phyloP scores from a whole-genome alignment of 2,329 filamentous ascomycete genomes.

The Botryotinia globosa region DNA sequence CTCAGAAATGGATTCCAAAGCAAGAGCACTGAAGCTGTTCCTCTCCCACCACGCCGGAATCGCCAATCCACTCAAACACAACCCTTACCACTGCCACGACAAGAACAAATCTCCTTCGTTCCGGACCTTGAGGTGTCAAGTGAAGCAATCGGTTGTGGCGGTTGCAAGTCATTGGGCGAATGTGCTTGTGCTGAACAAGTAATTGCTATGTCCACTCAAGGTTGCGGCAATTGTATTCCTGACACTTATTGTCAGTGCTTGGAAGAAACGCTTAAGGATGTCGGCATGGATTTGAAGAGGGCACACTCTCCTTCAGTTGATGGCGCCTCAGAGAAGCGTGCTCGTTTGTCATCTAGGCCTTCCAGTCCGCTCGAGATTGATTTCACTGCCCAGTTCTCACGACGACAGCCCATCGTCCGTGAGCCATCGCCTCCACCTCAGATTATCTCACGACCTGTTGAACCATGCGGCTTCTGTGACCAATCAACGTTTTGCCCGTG shows the following conservation, averaged over 20 bases:
- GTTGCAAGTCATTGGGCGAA: conserved; percentile 50
- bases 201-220: conserved; percentile 51
- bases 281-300: conserved; percentile 32
- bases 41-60: conserved; percentile 40
- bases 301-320: conserved; percentile 34
- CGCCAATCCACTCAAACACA: conserved; percentile 24
- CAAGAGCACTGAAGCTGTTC: conserved; percentile 42
- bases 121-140: conserved; percentile 24
- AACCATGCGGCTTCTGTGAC: conserved; percentile 78
- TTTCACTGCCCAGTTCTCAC: conserved; percentile 64
- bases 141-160: conserved; percentile 49
- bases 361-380: conserved; percentile 62
- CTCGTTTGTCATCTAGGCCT: conserved; percentile 49
- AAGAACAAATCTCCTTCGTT: conserved; percentile 25
- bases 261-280: conserved; percentile 42
- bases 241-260: conserved; percentile 62
- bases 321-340: conserved; percentile 51
- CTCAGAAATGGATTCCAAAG: conserved; percentile 36
- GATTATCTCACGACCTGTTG: conserved; percentile 46
- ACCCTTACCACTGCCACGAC: conserved; percentile 26
- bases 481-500: conserved; percentile 82
- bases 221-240: conserved; percentile 64
- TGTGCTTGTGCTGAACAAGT: conserved; percentile 61
- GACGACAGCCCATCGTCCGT: conserved; percentile 29
- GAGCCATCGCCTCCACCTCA: conserved; percentile 17